Base-by-base conservation (phyloP, 2,329 filamentous ascomycete species). In the Coleophoma cylindrospora region DNA sequence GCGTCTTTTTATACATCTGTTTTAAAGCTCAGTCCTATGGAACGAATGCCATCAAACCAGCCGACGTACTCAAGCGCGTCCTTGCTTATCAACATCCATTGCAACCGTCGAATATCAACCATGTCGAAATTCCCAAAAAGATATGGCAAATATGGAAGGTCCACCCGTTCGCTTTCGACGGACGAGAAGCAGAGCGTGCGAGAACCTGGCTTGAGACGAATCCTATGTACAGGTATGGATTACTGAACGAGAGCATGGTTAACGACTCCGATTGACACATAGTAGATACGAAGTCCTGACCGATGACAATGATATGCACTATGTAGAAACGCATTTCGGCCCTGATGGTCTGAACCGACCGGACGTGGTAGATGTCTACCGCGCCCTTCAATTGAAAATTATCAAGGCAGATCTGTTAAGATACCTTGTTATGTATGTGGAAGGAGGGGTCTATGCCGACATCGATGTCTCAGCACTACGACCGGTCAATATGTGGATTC, bases 141-240 rank as follows among this genome's bases (percentile, higher is more conserved):
- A 84, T 87, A 55, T 87, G 84, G 84, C 84, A 87, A 65, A 84
- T 80, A 0, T 87, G 84, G 84, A 87, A 87, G 63, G 77, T 83
- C 32, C 76, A 83, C 50, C 81, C 84, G 3, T 70, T 86, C 34
- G 70, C 72, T 2, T 86, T 87, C 59, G 83, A 85, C 54, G 74
- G 80, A 58, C 74, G 79, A 38, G 81, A 87, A 57, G 69, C 77
- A 33, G 67, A 74, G 33, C 73, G 73, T 0, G 83, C 84, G 13
- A 74, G 75, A 55, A 81, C 81, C 2, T 87, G 84, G 84, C 70
- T 77, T 0, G 66, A 68, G 17, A 83, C 81, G 66, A 87, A 87
- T 58, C 83, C 82, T 0, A 72, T 71, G 7, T 80, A 81, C 63
- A 72, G 83, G 50, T 52, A 55, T 34, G 53, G 50, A 33, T 43